Percentiles rank a stretch among this genome's conserved stretches.
Evolutionary conservation across 345 rosid species (phyloP).

Genomic region (Citrus sp.): DNA sequence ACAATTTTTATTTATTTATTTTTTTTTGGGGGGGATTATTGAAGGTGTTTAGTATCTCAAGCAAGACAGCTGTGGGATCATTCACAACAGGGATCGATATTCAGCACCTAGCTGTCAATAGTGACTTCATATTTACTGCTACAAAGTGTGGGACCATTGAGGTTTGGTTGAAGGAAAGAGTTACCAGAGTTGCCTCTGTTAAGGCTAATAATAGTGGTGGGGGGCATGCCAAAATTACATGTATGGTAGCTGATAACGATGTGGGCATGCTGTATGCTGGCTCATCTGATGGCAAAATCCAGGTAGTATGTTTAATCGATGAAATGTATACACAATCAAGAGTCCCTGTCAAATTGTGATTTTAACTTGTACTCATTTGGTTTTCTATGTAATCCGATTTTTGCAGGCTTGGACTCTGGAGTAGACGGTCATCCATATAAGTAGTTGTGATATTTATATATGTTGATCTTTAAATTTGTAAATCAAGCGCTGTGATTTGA

Average conservation of each 20-base stretch:
- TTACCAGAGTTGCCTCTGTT: slow-evolving; percentile 33
- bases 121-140: slow-evolving; percentile 52
- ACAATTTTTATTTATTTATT: background rate
- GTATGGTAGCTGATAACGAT: slow-evolving; percentile 35
- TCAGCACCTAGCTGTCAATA: slow-evolving; percentile 36
- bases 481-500: too few relatives aligned
- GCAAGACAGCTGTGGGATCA: slow-evolving; percentile 32
- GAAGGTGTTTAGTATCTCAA: slow-evolving; percentile 44
- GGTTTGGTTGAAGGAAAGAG: slow-evolving; percentile 52
- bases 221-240: slow-evolving; percentile 39
- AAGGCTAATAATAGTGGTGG: slow-evolving; percentile 16
- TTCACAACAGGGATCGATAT: slow-evolving; percentile 40
- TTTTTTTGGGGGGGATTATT: background rate
- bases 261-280: slow-evolving; percentile 56
- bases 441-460: too few relatives aligned
- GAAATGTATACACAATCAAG: background rate
- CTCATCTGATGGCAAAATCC: slow-evolving; percentile 58
- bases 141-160: slow-evolving; percentile 52
- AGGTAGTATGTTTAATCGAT: slow-evolving; percentile 24
- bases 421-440: background rate
- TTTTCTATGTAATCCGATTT: background rate
- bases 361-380: background rate
- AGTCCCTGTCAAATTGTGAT: background rate
- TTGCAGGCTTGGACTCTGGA: background rate
- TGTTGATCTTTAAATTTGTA: too few relatives aligned